These are phyloP conservation scores for Lanzia echinophila DNA, from an alignment of 2,329 filamentous ascomycete species.

Conservation along the genomic window DNA sequence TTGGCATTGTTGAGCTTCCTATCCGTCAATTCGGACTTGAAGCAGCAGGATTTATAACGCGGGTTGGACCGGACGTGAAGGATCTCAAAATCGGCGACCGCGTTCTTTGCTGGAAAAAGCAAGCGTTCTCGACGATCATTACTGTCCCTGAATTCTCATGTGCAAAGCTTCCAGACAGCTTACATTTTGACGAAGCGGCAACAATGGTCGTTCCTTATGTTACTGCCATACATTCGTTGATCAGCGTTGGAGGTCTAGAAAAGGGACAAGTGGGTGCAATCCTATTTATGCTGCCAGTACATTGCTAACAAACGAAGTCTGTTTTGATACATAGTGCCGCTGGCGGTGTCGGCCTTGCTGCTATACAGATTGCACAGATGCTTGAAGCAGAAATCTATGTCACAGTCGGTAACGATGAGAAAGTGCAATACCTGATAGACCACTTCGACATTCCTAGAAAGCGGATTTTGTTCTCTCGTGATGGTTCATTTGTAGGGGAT, in stretches of 20 bases:
- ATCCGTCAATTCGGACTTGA: neutral
- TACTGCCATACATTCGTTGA: neutral
- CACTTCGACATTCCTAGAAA: constrained; percentile 18
- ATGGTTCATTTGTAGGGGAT: constrained; percentile 20
- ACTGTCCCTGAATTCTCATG: neutral
- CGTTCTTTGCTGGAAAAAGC: too few species aligned
- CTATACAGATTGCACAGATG: constrained; percentile 25
- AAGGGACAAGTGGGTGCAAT: too few species aligned
- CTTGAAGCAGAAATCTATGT: constrained; percentile 27
- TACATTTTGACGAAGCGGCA: neutral
- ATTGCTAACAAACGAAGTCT: too few species aligned
- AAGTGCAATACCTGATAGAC: constrained; percentile 14
- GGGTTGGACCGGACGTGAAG: constrained; percentile 46
- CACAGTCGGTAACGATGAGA: constrained; percentile 19
- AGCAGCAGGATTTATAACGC: constrained; percentile 51
- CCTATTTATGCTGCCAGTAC: too few species aligned
- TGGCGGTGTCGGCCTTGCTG: constrained; percentile 25
- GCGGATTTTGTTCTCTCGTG: constrained; percentile 27
- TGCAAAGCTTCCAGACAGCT: neutral
- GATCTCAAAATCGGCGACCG: constrained; percentile 47
- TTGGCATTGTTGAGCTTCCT: constrained; percentile 15
- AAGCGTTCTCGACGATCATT: too few species aligned
- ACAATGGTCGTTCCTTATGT: neutral
- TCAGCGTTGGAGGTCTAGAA: neutral
- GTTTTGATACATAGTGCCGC: neutral